A percentile compares a stretch with the other conserved stretches of the same genome.
Evolutionary conservation across 176 grass and related monocot species (phyloP).

Genomic region (Ampelocalamus luodianensis): DNA sequence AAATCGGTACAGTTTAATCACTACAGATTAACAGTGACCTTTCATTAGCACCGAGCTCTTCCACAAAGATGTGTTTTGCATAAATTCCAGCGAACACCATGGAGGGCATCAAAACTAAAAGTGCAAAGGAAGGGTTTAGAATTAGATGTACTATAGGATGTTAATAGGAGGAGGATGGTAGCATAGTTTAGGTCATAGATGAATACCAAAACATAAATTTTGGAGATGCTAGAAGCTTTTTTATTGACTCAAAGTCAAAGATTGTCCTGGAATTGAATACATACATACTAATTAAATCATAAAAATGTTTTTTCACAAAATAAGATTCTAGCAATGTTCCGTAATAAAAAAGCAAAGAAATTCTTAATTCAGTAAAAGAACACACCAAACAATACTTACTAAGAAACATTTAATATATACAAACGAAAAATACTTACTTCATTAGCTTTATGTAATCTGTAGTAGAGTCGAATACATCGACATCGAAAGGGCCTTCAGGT

Average conservation of each 20-base stretch:
- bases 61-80: constrained; percentile 87
- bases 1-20: too few species aligned
- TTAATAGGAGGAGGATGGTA: constrained; percentile 23
- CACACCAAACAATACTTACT: background rate
- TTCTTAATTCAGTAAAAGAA: constrained; percentile 31
- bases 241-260: constrained; percentile 89
- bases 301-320: background rate
- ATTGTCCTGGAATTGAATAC: constrained; percentile 62
- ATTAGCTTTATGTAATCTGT: constrained; percentile 92
- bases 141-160: constrained; percentile 17
- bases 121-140: constrained; percentile 41
- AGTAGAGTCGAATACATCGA: constrained; percentile 94
- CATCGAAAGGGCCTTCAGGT: constrained; percentile 86
- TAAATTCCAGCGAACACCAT: constrained; percentile 96
- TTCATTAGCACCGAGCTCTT: constrained; percentile 95
- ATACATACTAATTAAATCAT: constrained; percentile 29
- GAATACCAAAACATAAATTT: constrained; percentile 95
- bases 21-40: constrained; percentile 90
- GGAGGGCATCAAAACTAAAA: constrained; percentile 91
- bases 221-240: constrained; percentile 80
- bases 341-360: background rate
- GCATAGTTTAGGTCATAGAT: constrained; percentile 27
- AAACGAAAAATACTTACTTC: constrained; percentile 72
- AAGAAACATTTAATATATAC: constrained; percentile 5
- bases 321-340: background rate